Conservation (phyloP, 805 yeast genomes). For the Starmerella apicola region DNA sequence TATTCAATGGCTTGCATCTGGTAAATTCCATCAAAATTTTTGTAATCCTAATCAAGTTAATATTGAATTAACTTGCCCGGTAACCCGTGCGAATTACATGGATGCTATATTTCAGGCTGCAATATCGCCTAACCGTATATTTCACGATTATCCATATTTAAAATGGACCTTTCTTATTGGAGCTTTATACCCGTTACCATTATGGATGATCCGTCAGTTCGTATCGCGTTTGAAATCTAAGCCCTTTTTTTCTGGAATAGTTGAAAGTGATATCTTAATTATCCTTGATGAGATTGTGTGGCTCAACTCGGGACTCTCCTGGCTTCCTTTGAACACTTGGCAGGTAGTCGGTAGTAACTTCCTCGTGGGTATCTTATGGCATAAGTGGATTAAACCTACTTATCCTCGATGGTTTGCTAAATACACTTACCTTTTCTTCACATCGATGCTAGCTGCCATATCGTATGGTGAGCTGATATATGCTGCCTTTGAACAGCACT, state of each 20-base stretch:
- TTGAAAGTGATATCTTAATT: slow-evolving; percentile 15
- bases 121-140: slow-evolving; percentile 43
- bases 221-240: no score
- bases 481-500: slow-evolving; percentile 39
- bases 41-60: slow-evolving; percentile 30
- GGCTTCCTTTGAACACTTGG: slow-evolving; percentile 22
- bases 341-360: slow-evolving; percentile 17
- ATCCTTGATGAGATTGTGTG: slow-evolving; percentile 35
- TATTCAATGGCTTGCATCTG: slow-evolving; percentile 11
- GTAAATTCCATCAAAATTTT: slow-evolving; percentile 19
- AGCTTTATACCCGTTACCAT: slow-evolving; percentile 21
- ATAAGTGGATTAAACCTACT: slow-evolving; percentile 35
- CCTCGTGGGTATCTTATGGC: slow-evolving; percentile 31
- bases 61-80: slow-evolving; percentile 33
- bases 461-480: slow-evolving; percentile 47
- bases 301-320: slow-evolving; percentile 33
- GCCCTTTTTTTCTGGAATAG: no score
- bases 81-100: slow-evolving; percentile 31
- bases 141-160: slow-evolving; percentile 43
- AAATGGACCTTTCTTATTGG: slow-evolving; percentile 55
- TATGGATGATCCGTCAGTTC: slow-evolving; percentile 11
- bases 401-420: slow-evolving; percentile 44
- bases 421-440: slow-evolving; percentile 39
- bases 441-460: slow-evolving; percentile 49
- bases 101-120: slow-evolving; percentile 45